A percentile compares a stretch with the other conserved stretches of the same genome.
Evolutionary conservation across 2,329 filamentous ascomycete species (phyloP).

Genomic region (Tolypocladium ophioglossoides): DNA sequence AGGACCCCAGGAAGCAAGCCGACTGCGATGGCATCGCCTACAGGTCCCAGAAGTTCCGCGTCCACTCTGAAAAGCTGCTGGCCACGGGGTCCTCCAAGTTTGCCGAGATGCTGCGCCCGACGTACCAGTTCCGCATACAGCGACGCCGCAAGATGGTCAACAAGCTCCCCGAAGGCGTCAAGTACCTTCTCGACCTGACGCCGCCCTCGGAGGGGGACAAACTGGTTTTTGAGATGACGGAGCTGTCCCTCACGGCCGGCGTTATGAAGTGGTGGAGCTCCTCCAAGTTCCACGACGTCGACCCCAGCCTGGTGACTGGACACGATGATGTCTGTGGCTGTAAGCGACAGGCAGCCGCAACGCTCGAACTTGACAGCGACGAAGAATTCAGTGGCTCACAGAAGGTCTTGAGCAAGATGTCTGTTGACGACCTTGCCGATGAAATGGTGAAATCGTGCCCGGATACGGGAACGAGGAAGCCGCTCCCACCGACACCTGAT

Average conservation of each 20-base stretch:
- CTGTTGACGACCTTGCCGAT: neutral
- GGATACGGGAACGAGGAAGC: neutral
- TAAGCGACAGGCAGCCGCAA: neutral
- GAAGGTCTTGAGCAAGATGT: neutral
- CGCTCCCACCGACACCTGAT: slow-evolving; percentile 1
- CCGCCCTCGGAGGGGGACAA: slow-evolving; percentile 53
- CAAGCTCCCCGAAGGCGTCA: slow-evolving; percentile 31
- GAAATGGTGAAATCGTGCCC: neutral
- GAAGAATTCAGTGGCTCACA: neutral
- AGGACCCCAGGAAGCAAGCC: slow-evolving; percentile 6
- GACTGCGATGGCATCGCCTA: slow-evolving; percentile 26
- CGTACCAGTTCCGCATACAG: slow-evolving; percentile 27
- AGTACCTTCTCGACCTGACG: slow-evolving; percentile 53
- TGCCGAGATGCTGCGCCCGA: slow-evolving; percentile 29
- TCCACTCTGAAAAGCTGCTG: slow-evolving; percentile 35
- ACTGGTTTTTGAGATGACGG: slow-evolving; percentile 45
- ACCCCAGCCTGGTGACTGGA: slow-evolving; percentile 21
- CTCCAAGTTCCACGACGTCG: slow-evolving; percentile 19
- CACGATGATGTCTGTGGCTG: slow-evolving; percentile 31
- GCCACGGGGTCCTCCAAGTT: slow-evolving; percentile 37
- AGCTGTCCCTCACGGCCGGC: slow-evolving; percentile 45
- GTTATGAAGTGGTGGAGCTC: slow-evolving; percentile 45
- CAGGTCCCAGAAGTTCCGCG: slow-evolving; percentile 26
- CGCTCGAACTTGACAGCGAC: neutral
- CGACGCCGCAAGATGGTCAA: slow-evolving; percentile 25